Evolutionary conservation across 768 basidiomycete species (phyloP).

Genomic region (Lactarius indigo): DNA sequence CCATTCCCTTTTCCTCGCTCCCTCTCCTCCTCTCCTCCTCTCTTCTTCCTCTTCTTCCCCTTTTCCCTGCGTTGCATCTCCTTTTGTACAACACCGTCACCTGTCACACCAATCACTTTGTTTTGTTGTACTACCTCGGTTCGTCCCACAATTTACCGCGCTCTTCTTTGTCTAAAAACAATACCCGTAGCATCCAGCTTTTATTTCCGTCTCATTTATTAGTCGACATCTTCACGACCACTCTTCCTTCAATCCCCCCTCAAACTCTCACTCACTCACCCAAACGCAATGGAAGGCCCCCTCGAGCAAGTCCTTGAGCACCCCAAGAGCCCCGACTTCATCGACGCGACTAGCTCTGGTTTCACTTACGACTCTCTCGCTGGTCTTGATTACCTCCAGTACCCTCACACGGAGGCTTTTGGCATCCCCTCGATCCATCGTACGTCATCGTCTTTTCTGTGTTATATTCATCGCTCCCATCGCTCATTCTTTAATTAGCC

Average conservation of each 20-base stretch:
- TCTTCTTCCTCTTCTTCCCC: constrained; percentile 25
- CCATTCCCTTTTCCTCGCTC: constrained; percentile 23
- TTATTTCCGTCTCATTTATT: constrained; percentile 29
- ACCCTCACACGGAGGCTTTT: constrained; percentile 57
- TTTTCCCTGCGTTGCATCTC: constrained; percentile 14
- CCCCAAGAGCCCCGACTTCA: constrained; percentile 49
- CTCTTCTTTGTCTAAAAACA: constrained; percentile 8
- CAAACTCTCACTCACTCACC: constrained; percentile 12
- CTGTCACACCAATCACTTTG: constrained; percentile 37
- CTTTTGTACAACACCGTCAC: constrained; percentile 33
- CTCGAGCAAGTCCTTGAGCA: constrained; percentile 47
- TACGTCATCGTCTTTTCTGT: constrained; percentile 38
- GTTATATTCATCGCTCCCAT: constrained; percentile 20
- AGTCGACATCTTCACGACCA: constrained; percentile 28
- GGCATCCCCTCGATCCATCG: constrained; percentile 58
- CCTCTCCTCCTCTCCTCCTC: constrained; percentile 23
- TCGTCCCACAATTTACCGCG: constrained; percentile 26
- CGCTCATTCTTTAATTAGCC: constrained; percentile 25
- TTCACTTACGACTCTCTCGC: constrained; percentile 46
- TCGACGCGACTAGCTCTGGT: constrained; percentile 38
- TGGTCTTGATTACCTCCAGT: constrained; percentile 61
- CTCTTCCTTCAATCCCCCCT: constrained; percentile 17
- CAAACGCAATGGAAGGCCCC: constrained; percentile 43
- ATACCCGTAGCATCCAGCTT: constrained; percentile 19
- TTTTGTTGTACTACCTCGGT: constrained; percentile 30